A percentile compares a stretch with the other conserved stretches of the same genome.
Conservation (phyloP, 495 filamentous ascomycete genomes). For the Trichoderma asperelloides region DNA sequence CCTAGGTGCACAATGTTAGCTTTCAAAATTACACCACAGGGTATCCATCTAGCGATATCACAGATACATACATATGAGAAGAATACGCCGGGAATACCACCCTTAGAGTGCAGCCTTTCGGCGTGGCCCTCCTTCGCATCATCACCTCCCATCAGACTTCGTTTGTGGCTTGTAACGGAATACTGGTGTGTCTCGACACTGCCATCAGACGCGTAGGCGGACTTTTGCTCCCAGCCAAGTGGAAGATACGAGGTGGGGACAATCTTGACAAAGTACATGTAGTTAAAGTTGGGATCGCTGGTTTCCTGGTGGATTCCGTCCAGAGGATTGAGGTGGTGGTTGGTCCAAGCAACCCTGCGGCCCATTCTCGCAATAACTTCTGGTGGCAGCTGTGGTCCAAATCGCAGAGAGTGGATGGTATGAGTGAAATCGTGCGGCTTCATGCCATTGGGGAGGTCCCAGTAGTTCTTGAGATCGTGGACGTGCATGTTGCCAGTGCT, state of each 20-base stretch:
- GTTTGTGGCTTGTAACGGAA: constrained; percentile 89
- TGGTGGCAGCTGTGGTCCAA: constrained; percentile 85
- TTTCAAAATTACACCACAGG: neutral
- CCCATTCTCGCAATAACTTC: constrained; percentile 54
- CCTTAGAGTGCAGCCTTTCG: constrained; percentile 77
- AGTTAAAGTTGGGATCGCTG: constrained; percentile 78
- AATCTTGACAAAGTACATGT: constrained; percentile 99
- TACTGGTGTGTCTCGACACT: constrained; percentile 98
- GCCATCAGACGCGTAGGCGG: constrained; percentile 42
- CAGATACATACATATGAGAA: constrained; percentile 74
- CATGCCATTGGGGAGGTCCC: constrained; percentile 49
- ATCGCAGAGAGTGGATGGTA: constrained; percentile 80
- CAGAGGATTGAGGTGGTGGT: constrained; percentile 88
- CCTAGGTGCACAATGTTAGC: constrained; percentile 36
- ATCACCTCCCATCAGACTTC: constrained; percentile 70
- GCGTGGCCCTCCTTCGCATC: constrained; percentile 79
- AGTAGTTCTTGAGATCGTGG: constrained; percentile 92
- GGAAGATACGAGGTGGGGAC: constrained; percentile 92
- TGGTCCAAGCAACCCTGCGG: constrained; percentile 61
- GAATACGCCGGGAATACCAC: constrained; percentile 94
- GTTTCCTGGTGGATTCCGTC: constrained; percentile 72
- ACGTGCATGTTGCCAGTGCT: constrained; percentile 93
- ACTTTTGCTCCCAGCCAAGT: constrained; percentile 57
- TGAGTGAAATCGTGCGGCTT: constrained; percentile 80
- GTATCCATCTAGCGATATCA: neutral